These are phyloP conservation scores for Torulaspora delbrueckii DNA, from an alignment of 805 yeast species.

Conservation along the genomic window DNA sequence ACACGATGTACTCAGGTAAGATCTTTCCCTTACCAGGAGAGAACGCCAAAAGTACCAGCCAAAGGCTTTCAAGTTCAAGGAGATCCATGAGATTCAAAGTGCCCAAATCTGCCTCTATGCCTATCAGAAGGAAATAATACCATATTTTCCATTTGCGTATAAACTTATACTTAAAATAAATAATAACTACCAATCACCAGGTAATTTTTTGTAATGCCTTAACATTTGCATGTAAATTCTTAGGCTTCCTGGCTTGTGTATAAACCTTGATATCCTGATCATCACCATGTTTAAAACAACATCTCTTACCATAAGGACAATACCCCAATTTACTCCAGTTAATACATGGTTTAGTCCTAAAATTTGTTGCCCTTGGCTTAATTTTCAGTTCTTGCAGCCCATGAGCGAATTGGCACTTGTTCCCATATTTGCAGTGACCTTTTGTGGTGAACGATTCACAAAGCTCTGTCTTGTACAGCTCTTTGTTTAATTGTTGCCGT, in stretches of 20 bases:
- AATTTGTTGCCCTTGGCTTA: constrained; percentile 65
- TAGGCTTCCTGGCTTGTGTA: constrained; percentile 24
- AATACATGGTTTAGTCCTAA: constrained; percentile 87
- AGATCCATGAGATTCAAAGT: constrained; percentile 10
- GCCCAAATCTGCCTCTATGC: constrained; percentile 12
- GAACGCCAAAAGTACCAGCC: constrained; percentile 14
- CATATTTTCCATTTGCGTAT: neutral
- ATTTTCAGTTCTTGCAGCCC: constrained; percentile 71
- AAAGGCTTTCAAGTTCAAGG: constrained; percentile 18
- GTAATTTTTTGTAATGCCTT: constrained; percentile 31
- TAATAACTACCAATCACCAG: constrained; percentile 22
- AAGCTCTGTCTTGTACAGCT: constrained; percentile 83
- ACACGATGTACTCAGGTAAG: constrained; percentile 35
- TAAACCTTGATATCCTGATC: constrained; percentile 32
- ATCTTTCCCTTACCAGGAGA: constrained; percentile 27
- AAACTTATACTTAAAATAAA: constrained; percentile 8
- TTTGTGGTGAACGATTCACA: constrained; percentile 72
- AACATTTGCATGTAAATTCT: constrained; percentile 30
- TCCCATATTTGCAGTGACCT: constrained; percentile 79
- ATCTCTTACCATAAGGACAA: constrained; percentile 85
- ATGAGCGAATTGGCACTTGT: constrained; percentile 92
- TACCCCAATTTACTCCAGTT: constrained; percentile 79
- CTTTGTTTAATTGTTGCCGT: constrained; percentile 43
- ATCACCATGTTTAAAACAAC: constrained; percentile 82
- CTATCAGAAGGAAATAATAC: constrained; percentile 1